Percentiles rank a stretch among this genome's conserved stretches.
phyloP scores from a whole-genome alignment of 148 eudicot species.

The Nyssa sinensis region DNA sequence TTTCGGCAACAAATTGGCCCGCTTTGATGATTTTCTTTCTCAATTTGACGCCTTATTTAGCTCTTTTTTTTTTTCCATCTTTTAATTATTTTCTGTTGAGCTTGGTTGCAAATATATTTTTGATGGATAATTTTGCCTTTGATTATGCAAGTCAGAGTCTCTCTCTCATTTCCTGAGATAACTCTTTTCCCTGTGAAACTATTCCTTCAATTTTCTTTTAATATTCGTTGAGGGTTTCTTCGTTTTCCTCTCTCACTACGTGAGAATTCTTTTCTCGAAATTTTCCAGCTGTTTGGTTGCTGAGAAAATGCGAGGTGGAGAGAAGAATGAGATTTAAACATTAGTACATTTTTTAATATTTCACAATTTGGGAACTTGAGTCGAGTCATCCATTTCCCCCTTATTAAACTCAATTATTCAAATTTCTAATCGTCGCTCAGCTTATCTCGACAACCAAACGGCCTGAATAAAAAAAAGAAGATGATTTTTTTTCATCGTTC shows the following conservation, averaged over 20 bases:
- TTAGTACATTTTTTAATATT: neutral
- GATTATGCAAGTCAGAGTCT: constrained; percentile 5
- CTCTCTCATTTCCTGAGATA: neutral
- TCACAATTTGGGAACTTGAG: neutral
- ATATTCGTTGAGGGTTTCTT: neutral
- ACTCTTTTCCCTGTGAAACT: no score
- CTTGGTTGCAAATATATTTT: neutral
- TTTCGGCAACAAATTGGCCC: neutral
- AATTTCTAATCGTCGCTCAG: neutral
- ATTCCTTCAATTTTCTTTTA: neutral
- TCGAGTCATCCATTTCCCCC: no score
- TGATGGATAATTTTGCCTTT: no score
- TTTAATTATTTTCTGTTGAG: neutral
- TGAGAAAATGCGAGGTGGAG: neutral
- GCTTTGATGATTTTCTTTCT: neutral
- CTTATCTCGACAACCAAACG: neutral
- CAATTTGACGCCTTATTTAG: neutral
- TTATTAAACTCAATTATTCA: no score
- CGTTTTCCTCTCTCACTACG: no score
- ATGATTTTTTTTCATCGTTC: neutral
- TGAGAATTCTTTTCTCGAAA: neutral
- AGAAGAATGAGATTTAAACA: neutral
- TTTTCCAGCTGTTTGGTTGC: neutral
- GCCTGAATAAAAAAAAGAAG: neutral
- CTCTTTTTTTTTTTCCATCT: neutral